phyloP scores from a whole-genome alignment of 805 yeast species.

The Suhomyces kilbournensis region DNA sequence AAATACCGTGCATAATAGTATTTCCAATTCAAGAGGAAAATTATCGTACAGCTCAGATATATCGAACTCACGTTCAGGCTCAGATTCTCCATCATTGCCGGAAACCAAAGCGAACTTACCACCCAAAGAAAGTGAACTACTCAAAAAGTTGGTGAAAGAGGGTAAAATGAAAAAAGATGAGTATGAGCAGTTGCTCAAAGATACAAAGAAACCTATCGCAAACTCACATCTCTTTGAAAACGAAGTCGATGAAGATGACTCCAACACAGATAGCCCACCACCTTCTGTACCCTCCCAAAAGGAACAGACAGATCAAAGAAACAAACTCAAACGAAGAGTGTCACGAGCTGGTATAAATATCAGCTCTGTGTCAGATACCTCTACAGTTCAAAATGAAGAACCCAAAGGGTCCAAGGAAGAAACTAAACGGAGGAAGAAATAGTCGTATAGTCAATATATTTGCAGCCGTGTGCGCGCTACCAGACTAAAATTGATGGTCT shows the following conservation, averaged over 20 bases:
- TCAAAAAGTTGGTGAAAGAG: constrained; percentile 35
- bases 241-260: constrained; percentile 27
- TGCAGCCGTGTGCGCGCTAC: constrained; percentile 1
- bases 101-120: constrained; percentile 2
- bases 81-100: neutral
- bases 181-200: constrained; percentile 29
- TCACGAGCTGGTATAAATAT: constrained; percentile 29
- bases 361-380: neutral
- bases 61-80: neutral
- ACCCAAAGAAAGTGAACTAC: constrained; percentile 23
- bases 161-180: constrained; percentile 34
- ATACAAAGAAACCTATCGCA: constrained; percentile 28
- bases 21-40: neutral
- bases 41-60: neutral
- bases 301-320: constrained; percentile 6
- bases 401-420: constrained; percentile 1
- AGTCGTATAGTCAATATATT: neutral
- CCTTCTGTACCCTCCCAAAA: constrained; percentile 1
- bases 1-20: constrained; percentile 24
- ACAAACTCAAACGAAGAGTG: constrained; percentile 20
- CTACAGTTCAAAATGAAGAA: neutral
- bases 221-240: constrained; percentile 40
- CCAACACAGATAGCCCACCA: constrained; percentile 12
- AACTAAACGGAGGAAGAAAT: constrained; percentile 5
- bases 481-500: neutral